Evolutionary conservation across 108 stramenopile genomes (phyloP), one percentile per base, ranked within the genome.

Genomic region (Tribonema minus): DNA sequence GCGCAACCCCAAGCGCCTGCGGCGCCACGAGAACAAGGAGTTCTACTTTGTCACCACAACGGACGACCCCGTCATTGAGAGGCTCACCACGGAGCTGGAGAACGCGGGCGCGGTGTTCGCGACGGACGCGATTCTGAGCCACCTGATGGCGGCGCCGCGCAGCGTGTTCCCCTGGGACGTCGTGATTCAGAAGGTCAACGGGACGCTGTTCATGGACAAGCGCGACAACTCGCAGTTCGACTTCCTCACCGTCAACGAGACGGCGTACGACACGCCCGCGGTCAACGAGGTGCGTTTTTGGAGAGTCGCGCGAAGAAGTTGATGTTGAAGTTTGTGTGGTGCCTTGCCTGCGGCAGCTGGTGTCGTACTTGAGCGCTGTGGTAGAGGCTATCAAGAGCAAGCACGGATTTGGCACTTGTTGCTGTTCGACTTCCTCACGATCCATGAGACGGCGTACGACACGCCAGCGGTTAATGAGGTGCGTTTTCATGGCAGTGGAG

Each of bases 151-250:
- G 5, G 93, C 90, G 75, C 89, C 93, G 23, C 88, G 98, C 25
- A 93, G 92, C 12, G 92, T 96, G 26, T 94, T 96, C 85, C 93
- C 94, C 6, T 98, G 97, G 97, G 97, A 98, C 84, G 85, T 96
- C 76, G 94, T 96, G 61, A 87, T 94, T 29, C 93, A 95, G 71
- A 95, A 97, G 86, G 63, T 74, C 2, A 90, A 89, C 71, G 96
- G 94, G 9, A 87, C 87, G 5, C 77, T 96, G 68, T 95, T 98
- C 84, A 90, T 98, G 81, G 96, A 98, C 83, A 96, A 95, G 86
- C 90, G 98, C 20, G 98, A 98, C 76, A 91, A 90, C 70, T 84
- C 86, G 59, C 91, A 90, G 68, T 90, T 97, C 76, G 96, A 97
- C 87, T 93, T 92, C 71, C 90, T 96, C 41, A 95, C 95, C 0